Evolutionary conservation across 345 rosid genomes (phyloP).

Genomic region (Draba incana): DNA sequence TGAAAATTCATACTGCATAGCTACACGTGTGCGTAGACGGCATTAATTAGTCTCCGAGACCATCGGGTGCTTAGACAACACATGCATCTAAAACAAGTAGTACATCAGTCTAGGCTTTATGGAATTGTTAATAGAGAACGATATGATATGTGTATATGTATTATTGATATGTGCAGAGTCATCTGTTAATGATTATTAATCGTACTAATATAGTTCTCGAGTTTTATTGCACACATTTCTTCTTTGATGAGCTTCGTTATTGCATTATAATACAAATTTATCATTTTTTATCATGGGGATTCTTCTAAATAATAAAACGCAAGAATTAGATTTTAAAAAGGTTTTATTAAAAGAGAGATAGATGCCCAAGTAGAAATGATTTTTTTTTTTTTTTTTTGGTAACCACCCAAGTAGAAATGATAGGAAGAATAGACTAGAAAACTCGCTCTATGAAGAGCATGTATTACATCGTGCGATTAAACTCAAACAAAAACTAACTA

Average conservation of each 20-base stretch:
- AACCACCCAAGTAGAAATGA: constrained; percentile 14
- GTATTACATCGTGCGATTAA: neutral
- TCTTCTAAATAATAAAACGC: neutral
- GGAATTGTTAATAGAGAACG: constrained; percentile 18
- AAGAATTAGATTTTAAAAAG: neutral
- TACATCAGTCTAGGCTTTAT: constrained; percentile 27
- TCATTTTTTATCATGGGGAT: too few species aligned
- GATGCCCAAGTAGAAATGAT: neutral
- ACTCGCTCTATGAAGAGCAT: constrained; percentile 18
- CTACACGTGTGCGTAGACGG: constrained; percentile 30
- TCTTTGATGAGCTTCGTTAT: neutral
- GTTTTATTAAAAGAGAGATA: neutral
- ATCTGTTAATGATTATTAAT: constrained; percentile 10
- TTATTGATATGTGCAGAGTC: neutral
- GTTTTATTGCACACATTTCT: constrained; percentile 1
- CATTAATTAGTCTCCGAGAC: constrained; percentile 17
- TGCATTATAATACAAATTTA: neutral
- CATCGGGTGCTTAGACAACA: constrained; percentile 35
- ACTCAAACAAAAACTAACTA: constrained; percentile 1
- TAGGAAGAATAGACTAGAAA: constrained; percentile 14
- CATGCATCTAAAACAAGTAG: constrained; percentile 19
- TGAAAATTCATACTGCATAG: neutral
- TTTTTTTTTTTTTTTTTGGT: too few species aligned
- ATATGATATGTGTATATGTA: neutral
- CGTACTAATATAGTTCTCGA: neutral